phyloP scores from a whole-genome alignment of 2,329 filamentous ascomycete species.

The Pseudocercospora eumusae region DNA sequence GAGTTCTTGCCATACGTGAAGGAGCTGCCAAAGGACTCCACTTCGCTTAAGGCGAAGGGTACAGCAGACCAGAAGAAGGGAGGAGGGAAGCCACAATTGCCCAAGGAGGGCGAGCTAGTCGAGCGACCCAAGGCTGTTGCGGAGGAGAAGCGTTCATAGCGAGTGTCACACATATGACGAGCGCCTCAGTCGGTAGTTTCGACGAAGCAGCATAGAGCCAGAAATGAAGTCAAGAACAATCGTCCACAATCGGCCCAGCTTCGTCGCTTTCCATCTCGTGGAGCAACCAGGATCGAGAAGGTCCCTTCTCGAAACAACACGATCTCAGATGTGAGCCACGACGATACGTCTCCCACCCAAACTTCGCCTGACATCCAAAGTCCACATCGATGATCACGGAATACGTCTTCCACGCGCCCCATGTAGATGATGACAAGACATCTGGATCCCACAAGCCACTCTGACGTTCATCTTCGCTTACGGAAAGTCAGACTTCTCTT shows the following conservation, averaged over 20 bases:
- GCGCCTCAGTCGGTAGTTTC: too few relatives aligned
- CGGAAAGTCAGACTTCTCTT: too few relatives aligned
- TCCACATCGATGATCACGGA: too few relatives aligned
- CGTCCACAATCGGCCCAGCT: neutral
- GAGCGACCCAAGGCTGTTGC: conserved; percentile 39
- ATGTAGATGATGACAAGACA: too few relatives aligned
- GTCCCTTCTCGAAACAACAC: too few relatives aligned
- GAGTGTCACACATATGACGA: neutral
- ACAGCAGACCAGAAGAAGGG: conserved; percentile 29
- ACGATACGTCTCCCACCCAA: too few relatives aligned
- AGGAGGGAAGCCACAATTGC: conserved; percentile 32
- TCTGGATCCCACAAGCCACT: too few relatives aligned
- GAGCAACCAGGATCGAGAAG: too few relatives aligned
- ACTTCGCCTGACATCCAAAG: too few relatives aligned
- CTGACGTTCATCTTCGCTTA: too few relatives aligned
- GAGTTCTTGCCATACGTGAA: conserved; percentile 88
- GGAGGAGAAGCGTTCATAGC: conserved; percentile 34
- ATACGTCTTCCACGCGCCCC: too few relatives aligned
- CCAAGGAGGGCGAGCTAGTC: conserved; percentile 37
- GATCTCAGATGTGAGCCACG: too few relatives aligned
- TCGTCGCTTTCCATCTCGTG: conserved; percentile 2
- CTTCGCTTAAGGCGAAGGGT: conserved; percentile 57
- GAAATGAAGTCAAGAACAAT: neutral
- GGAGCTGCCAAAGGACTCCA: conserved; percentile 76
- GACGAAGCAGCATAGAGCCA: neutral